Base-by-base conservation (phyloP, 2,329 filamentous ascomycete genomes). In the Triangularia verruculosa region DNA sequence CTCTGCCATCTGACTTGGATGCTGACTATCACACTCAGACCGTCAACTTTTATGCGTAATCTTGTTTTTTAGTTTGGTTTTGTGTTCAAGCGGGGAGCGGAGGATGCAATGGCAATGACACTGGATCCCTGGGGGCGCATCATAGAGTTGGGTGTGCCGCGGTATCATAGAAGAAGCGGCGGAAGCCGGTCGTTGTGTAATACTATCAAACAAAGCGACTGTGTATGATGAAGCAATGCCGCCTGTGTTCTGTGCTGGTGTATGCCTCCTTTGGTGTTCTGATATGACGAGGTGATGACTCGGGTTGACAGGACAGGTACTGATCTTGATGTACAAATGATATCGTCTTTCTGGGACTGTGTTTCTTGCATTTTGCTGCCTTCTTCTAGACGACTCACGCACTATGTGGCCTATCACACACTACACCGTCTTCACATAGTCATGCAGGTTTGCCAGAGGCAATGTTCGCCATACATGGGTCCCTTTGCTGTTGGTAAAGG, bases 41-140 rank as follows among this genome's bases (percentile, higher is more conserved):
- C 17, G 71, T 72, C 69, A 72, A 78, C 69, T 78, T 78, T 71
- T 78, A 78, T 66, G 76, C 76, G 67, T 78, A 75, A 71, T 56
- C 61, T 39, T 32, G 22, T 22, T 56, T 20, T 6, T 34, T 15
- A n/a, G 20, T 34, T 6, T 56, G 30, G 17, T 32, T 39, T 27
- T 47, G n/a, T n/a, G 7, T 43, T 24, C 20, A 54, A 28, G 51
- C 51, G 51, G 15, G 22, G 51, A 15, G 15, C 9, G 51, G 13
- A 15, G 30, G 27, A 27, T 22, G 28, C 28, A 64, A 11, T 39
- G 28, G 58, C 12, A 55, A 47, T 47, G n/a, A 20, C 22, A 28
- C 39, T 53, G 22, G 28, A 20, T 43, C 11, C 7, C n/a, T 24
- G 17, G 51, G 27, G 13, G 56, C 53, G 61, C 61, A 64, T 60